Percentiles rank a stretch among this genome's conserved stretches.
phyloP scores from a whole-genome alignment of 1,284 basidiomycete species.

The Sutorius eximius region DNA sequence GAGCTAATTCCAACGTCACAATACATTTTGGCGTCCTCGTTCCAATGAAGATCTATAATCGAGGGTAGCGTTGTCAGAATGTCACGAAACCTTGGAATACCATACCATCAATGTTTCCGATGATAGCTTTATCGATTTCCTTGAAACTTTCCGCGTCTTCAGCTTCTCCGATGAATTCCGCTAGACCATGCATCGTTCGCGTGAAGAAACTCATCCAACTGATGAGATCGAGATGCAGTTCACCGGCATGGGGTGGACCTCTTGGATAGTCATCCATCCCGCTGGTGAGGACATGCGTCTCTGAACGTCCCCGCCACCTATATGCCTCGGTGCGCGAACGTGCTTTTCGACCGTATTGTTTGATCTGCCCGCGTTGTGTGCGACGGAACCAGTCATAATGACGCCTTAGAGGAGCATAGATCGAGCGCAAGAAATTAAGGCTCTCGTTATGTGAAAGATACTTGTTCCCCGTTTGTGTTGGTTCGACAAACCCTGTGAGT shows the following conservation, averaged over 20 bases:
- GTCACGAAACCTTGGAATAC: background rate
- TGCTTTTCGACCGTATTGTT: conserved; percentile 81
- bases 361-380: conserved; percentile 90
- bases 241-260: conserved; percentile 83
- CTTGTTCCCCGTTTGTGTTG: conserved; percentile 39
- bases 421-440: conserved; percentile 67
- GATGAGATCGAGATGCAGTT: conserved; percentile 89
- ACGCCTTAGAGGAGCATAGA: conserved; percentile 81
- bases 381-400: conserved; percentile 96
- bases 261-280: conserved; percentile 96
- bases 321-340: conserved; percentile 88
- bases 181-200: conserved; percentile 84
- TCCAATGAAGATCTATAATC: conserved; percentile 86
- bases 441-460: conserved; percentile 65
- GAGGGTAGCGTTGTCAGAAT: conserved; percentile 5
- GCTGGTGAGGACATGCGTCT: conserved; percentile 86
- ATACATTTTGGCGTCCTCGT: conserved; percentile 85
- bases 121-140: conserved; percentile 76
- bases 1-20: conserved; percentile 86
- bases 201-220: conserved; percentile 96
- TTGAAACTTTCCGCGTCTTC: conserved; percentile 79
- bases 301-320: conserved; percentile 90
- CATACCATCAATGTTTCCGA: conserved; percentile 85
- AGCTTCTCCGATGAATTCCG: conserved; percentile 76
- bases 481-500: conserved; percentile 34